Percentiles rank a stretch among this genome's conserved stretches.
These are phyloP conservation scores for Lasiosphaeria miniovina DNA, from an alignment of 495 filamentous ascomycete genomes.

Conservation along the genomic window DNA sequence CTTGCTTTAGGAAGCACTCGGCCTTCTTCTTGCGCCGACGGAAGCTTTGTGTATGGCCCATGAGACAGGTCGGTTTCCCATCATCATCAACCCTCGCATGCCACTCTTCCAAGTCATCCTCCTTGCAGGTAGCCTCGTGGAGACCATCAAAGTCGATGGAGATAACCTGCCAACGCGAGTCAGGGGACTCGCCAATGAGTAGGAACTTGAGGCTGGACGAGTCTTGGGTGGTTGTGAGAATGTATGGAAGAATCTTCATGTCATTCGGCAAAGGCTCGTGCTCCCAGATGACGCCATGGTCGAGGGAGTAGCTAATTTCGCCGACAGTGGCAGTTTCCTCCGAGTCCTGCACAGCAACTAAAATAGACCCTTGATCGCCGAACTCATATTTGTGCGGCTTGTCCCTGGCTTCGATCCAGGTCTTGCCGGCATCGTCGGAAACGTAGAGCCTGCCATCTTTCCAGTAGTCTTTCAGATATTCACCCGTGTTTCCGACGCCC, in stretches of 20 bases:
- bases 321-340: constrained; percentile 46
- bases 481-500: constrained; percentile 86
- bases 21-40: constrained; percentile 76
- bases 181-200: constrained; percentile 56
- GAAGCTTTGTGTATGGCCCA: constrained; percentile 90
- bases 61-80: constrained; percentile 78
- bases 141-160: constrained; percentile 79
- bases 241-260: constrained; percentile 58
- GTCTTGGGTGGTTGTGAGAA: constrained; percentile 82
- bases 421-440: constrained; percentile 86
- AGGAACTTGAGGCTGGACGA: constrained; percentile 90
- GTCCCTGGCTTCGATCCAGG: constrained; percentile 69
- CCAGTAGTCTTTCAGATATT: constrained; percentile 55
- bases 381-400: constrained; percentile 95
- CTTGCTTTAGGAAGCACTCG: constrained; percentile 82
- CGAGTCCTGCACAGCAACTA: constrained; percentile 77
- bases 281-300: constrained; percentile 83
- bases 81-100: constrained; percentile 75
- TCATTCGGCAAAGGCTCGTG: constrained; percentile 58
- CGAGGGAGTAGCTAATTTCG: constrained; percentile 71
- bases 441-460: constrained; percentile 78
- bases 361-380: constrained; percentile 83
- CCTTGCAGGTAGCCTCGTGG: constrained; percentile 75
- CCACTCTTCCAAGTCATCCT: constrained; percentile 84
- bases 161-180: constrained; percentile 54